These are phyloP conservation scores for Globisporangium camurandrum DNA, from an alignment of 352 stramenopile genomes.

Conservation along the genomic window DNA sequence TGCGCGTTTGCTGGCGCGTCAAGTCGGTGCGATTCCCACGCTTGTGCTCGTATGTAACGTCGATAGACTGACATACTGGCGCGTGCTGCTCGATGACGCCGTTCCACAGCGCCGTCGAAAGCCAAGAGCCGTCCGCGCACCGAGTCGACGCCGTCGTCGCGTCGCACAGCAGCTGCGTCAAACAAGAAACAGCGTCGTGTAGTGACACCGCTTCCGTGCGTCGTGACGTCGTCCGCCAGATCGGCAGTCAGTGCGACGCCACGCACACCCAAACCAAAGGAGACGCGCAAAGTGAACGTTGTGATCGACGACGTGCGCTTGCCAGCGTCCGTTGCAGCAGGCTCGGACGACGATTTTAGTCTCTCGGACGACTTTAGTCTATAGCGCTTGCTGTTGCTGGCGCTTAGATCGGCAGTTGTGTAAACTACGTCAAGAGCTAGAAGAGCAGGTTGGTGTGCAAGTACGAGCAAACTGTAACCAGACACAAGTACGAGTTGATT, in stretches of 20 bases:
- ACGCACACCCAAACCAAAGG: no score
- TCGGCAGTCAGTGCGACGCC: not conserved
- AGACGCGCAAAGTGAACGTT: no score
- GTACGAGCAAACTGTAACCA: no score
- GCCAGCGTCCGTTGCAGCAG: not conserved
- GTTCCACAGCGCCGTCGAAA: slow-evolving; percentile 3
- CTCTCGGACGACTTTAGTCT: slow-evolving; percentile 11
- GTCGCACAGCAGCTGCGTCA: not conserved
- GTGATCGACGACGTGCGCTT: not conserved
- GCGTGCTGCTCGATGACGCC: no score
- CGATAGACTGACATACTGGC: not conserved
- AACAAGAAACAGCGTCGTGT: slow-evolving; percentile 8
- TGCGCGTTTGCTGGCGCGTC: slow-evolving; percentile 8
- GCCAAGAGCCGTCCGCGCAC: not conserved
- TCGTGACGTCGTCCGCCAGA: not conserved
- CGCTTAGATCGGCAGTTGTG: no score
- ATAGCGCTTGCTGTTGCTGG: no score
- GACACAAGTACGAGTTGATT: no score
- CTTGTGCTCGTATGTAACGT: not conserved
- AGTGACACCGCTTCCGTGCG: not conserved
- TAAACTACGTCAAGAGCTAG: no score
- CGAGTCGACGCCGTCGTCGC: not conserved
- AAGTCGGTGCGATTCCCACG: slow-evolving; percentile 7
- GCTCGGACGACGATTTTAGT: slow-evolving; percentile 10
- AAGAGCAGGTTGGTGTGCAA: no score